Base-by-base conservation (phyloP, 441 rosid genomes). In the Corymbia calophylla region DNA sequence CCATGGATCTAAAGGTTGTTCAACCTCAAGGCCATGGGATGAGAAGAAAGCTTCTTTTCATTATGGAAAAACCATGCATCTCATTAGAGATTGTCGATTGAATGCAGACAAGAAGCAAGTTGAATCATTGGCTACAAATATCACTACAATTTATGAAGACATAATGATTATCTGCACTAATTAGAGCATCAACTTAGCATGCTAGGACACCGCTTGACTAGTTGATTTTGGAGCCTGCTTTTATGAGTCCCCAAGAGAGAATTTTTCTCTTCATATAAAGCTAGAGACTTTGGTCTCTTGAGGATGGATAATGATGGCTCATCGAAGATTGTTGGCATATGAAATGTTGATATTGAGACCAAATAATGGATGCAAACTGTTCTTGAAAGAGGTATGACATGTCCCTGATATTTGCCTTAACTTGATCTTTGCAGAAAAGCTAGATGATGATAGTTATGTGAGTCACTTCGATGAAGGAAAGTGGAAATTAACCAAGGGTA, bases 281-380 rank as follows among this genome's bases (percentile, higher is more conserved):
- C 1, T 10, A 0, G 3, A 58, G 14, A 58, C n/a, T 58, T 58
- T 0, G n/a, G n/a, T 58, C 64, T 58, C n/a, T 0, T 58, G 64
- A 25, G 25, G n/a, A 58, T 25, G n/a, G 14, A 14, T 58, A 58
- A 25, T 25, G n/a, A 58, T 58, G n/a, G 64, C n/a, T 58, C 25
- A 58, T 58, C 1, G n/a, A 58, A 58, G 64, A 58, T 58, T 58
- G n/a, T 58, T 58, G 14, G 3, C 15, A 25, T 25, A 25, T 2
- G 15, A 58, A 58, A 58, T 0, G 15, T 58, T 58, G 64, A 58
- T 11, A 58, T 58, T 0, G 3, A 25, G 14, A 58, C n/a, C 64
- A 58, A 58, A 58, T 1, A 58, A 58, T 58, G 64, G 64, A 58
- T 58, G n/a, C n/a, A 58, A 58, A 14, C 3, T 58, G 6, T 9